Base-by-base conservation (phyloP, 108 stramenopile genomes). In the Cyclotella cryptica region DNA sequence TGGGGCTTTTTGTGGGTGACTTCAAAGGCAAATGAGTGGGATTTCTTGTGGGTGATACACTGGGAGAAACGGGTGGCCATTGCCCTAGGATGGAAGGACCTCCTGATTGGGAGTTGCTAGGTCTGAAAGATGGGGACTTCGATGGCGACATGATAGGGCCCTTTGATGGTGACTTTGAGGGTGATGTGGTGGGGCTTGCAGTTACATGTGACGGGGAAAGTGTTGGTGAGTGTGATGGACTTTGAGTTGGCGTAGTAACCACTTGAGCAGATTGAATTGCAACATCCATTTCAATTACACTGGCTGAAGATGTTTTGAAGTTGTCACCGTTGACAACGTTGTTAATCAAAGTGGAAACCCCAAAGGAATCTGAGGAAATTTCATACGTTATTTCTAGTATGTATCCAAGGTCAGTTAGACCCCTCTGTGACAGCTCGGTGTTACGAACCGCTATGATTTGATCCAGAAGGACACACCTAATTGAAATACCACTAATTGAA, bases 391-490 rank as follows among this genome's bases (percentile, higher is more conserved):
- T 29, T 14, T 30, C 18, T 17, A 77, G 26, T n/a, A 28, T 49
- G 43, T 58, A 77, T 24, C 24, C 22, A 35, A 40, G 12, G 39
- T 69, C 59, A 35, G 15, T 44, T 22, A 71, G 61, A 26, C 10
- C 40, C 22, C 51, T 63, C 17, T 15, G 18, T 17, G 63, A 53
- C 35, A 35, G 35, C 1, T 15, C 4, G 5, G 10, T 17, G 43
- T 17, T 22, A 72, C 27, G 58, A 24, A 24, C 22, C 3, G 71
- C 43, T 11, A 69, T 53, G 10, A 51, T 69, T 43, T 71, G 77
- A 30, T 30, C 19, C 19, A 51, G 15, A 40, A 71, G 63, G 15
- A 77, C 47, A 60, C 77, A 77, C 1, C 52, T 57, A 7, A 71
- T 21, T n/a, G 45, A 18, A 30, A 67, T 19, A 27, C 17, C 43